Evolutionary conservation across 1,139 yeast species (phyloP), one percentile per base, ranked within the genome.

Genomic region (Geotrichum aggregatum): DNA sequence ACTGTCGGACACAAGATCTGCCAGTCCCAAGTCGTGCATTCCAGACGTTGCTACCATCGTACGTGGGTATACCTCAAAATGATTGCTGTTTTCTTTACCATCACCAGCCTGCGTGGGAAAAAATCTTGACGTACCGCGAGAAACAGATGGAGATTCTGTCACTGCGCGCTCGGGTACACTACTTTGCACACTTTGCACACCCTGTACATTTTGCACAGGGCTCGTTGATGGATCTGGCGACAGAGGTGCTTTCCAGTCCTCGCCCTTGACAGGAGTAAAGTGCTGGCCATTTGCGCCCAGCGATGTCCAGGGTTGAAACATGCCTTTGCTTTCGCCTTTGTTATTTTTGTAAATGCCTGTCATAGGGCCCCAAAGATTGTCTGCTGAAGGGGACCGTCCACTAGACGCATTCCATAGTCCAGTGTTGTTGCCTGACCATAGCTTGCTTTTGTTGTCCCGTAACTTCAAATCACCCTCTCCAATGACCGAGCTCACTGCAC

Each of bases 121-220:
- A 30, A 48, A 48, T 10, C 52, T 35, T 6, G 52, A 48, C 7
- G 44, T 30, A 4, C 50, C 50, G 14, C 52, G 52, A 13, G 39
- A 22, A 30, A 48, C 39, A 3, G 39, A 18, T 3, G 47, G 52
- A n/a, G 45, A 26, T 7, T 47, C 50, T 21, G 19, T n/a, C 18
- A 34, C 36, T 7, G 36, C 8, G 8, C 36, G 36, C 36, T 34
- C 36, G 5, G 36, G 8, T 18, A n/a, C 19, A n/a, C 36, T n/a
- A n/a, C n/a, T n/a, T n/a, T n/a, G n/a, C n/a, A n/a, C n/a, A n/a
- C n/a, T n/a, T n/a, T n/a, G n/a, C n/a, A n/a, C n/a, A n/a, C n/a
- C n/a, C n/a, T n/a, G n/a, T n/a, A n/a, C n/a, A n/a, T n/a, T 24
- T 24, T 24, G 28, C 8, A 24, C 36, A n/a, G 36, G 36, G 36